Evolutionary conservation across 179 eudicot genomes (phyloP).

Genomic region (Amaranthus tricolor): DNA sequence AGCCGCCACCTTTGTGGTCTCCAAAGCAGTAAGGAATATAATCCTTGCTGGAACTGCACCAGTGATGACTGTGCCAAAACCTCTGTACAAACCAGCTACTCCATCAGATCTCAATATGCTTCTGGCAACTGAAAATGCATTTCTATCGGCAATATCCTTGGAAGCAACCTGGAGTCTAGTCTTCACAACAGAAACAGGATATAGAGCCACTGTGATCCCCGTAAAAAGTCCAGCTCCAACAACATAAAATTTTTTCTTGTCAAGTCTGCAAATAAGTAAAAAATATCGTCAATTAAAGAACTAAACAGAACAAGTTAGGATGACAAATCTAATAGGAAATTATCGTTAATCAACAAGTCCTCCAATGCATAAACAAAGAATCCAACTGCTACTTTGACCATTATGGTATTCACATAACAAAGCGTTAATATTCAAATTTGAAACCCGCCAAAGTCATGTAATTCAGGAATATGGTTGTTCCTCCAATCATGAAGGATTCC

Average conservation of each 20-base stretch:
- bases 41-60: slow-evolving; percentile 93
- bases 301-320: too few species aligned
- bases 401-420: too few species aligned
- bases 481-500: too few species aligned
- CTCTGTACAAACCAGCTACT: slow-evolving; percentile 88
- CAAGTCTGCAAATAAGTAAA: slow-evolving; percentile 65
- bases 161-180: slow-evolving; percentile 94
- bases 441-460: too few species aligned
- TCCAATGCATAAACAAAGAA: too few species aligned
- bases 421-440: too few species aligned
- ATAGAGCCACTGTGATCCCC: slow-evolving; percentile 84
- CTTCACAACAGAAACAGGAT: slow-evolving; percentile 90
- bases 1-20: slow-evolving; percentile 87
- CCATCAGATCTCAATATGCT: slow-evolving; percentile 81
- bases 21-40: slow-evolving; percentile 85
- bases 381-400: too few species aligned
- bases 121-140: slow-evolving; percentile 69
- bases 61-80: slow-evolving; percentile 93
- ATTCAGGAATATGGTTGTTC: too few species aligned
- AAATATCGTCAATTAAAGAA: background rate
- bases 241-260: slow-evolving; percentile 88
- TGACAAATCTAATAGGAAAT: too few species aligned
- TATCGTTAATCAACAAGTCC: too few species aligned
- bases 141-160: slow-evolving; percentile 60
- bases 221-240: slow-evolving; percentile 96